Percentiles rank a stretch among this genome's conserved stretches.
phyloP scores from a whole-genome alignment of 2,329 filamentous ascomycete genomes.

The Pestalotiopsis sp. region DNA sequence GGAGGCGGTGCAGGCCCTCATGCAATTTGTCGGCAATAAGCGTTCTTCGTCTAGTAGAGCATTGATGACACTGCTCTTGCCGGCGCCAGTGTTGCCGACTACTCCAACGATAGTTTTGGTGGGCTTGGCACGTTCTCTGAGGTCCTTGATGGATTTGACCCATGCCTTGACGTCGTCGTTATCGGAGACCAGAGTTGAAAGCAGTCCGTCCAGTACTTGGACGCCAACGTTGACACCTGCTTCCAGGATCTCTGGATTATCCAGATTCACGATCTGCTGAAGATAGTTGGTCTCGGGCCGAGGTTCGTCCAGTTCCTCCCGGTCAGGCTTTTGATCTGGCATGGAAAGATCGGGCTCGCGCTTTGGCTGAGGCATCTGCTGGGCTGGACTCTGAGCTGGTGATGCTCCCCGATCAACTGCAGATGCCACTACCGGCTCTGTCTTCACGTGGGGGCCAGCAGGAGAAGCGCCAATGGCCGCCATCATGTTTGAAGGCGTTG shows the following conservation, averaged over 20 bases:
- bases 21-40: slow-evolving; percentile 42
- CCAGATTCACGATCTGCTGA: not conserved
- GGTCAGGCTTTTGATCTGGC: not conserved
- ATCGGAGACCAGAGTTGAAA: slow-evolving; percentile 3
- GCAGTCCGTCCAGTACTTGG: not conserved
- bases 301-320: not conserved
- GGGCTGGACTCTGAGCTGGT: not conserved
- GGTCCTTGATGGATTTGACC: not conserved
- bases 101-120: slow-evolving; percentile 18
- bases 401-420: not conserved
- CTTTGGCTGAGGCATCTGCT: not conserved
- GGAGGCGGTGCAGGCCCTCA: slow-evolving; percentile 30
- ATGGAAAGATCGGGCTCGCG: not conserved
- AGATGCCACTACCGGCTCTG: not conserved
- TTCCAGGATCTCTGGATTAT: not conserved
- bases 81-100: slow-evolving; percentile 23
- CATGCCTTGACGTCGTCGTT: not conserved
- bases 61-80: slow-evolving; percentile 28
- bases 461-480: not conserved
- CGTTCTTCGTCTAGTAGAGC: slow-evolving; percentile 29
- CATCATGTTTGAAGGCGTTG: not conserved
- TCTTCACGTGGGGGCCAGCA: not conserved
- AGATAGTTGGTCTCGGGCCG: not conserved
- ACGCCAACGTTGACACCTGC: not conserved
- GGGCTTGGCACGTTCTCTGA: not conserved